Evolutionary conservation across 495 filamentous ascomycete genomes (phyloP).

Genomic region (Rusavskia elegans): DNA sequence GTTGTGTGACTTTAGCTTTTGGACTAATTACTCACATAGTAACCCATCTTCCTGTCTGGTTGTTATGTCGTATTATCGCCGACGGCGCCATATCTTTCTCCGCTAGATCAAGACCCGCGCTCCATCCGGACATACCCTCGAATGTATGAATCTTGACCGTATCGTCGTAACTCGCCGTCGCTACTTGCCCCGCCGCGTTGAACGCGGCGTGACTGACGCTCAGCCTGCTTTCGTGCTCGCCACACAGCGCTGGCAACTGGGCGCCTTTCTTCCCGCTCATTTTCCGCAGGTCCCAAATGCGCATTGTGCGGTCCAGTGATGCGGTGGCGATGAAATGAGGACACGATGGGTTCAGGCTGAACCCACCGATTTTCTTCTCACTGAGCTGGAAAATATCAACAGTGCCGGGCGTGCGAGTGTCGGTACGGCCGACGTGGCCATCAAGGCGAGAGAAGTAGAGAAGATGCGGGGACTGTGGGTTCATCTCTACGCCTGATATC

Average conservation of each 20-base stretch:
- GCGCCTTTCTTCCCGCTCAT: slow-evolving; percentile 39
- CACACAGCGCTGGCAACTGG: slow-evolving; percentile 49
- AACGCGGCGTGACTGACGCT: slow-evolving; percentile 87
- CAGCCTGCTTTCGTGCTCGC: slow-evolving; percentile 64
- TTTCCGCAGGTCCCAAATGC: slow-evolving; percentile 86
- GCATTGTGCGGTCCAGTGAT: slow-evolving; percentile 74
- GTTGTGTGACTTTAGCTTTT: no score
- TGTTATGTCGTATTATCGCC: slow-evolving; percentile 67
- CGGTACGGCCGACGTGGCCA: slow-evolving; percentile 63
- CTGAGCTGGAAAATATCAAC: slow-evolving; percentile 57
- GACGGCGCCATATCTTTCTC: slow-evolving; percentile 52
- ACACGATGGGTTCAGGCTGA: slow-evolving; percentile 60
- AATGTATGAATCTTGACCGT: slow-evolving; percentile 85
- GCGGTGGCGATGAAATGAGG: slow-evolving; percentile 81
- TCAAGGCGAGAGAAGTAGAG: slow-evolving; percentile 80
- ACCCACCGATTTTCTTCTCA: slow-evolving; percentile 93
- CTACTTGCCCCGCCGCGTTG: slow-evolving; percentile 65
- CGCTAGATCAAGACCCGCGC: slow-evolving; percentile 37
- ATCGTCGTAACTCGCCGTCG: slow-evolving; percentile 88
- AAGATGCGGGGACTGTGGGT: slow-evolving; percentile 48
- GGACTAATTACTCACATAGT: slow-evolving; percentile 37
- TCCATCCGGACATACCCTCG: slow-evolving; percentile 47
- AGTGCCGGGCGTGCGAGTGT: slow-evolving; percentile 42
- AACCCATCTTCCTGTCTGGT: slow-evolving; percentile 80
- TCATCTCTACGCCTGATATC: slow-evolving; percentile 68